phyloP scores from a whole-genome alignment of 2,329 filamentous ascomycete genomes.

The Albophoma yamanashiensis region DNA sequence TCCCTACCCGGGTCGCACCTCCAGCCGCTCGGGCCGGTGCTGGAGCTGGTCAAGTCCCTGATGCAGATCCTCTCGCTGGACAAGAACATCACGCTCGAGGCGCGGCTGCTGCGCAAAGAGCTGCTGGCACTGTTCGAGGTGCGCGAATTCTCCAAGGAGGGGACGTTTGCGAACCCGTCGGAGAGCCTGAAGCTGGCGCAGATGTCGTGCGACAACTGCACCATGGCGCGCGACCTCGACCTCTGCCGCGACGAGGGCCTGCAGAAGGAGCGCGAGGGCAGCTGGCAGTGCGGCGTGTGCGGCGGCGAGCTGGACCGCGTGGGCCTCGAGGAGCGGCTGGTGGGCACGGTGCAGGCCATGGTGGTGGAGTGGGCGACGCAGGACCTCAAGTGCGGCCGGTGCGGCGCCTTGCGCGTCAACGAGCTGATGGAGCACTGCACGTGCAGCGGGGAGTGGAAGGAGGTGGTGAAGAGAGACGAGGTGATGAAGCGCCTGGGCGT shows the following conservation, averaged over 20 bases:
- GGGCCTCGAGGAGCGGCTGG: conserved; percentile 70
- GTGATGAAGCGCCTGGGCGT: conserved; percentile 56
- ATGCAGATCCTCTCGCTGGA: conserved; percentile 90
- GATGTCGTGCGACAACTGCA: conserved; percentile 83
- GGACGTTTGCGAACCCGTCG: conserved; percentile 79
- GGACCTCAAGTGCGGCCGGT: conserved; percentile 70
- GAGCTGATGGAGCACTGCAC: conserved; percentile 96
- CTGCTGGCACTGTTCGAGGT: conserved; percentile 85
- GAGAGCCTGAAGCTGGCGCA: conserved; percentile 62
- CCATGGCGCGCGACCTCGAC: conserved; percentile 78
- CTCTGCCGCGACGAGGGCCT: conserved; percentile 84
- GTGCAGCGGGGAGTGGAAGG: conserved; percentile 78
- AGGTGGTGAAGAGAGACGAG: conserved; percentile 57
- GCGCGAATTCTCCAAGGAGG: conserved; percentile 82
- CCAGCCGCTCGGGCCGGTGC: conserved; percentile 51
- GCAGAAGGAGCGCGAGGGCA: conserved; percentile 32
- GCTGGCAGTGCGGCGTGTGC: conserved; percentile 74
- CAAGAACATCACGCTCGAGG: conserved; percentile 82
- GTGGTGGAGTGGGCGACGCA: conserved; percentile 78
- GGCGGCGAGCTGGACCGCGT: conserved; percentile 66
- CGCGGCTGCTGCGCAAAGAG: conserved; percentile 78
- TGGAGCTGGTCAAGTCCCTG: conserved; percentile 85
- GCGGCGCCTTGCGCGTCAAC: conserved; percentile 67
- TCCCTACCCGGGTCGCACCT: conserved; percentile 60
- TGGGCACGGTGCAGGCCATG: conserved; percentile 64